Base-by-base conservation (phyloP, 257 asterid species). In the Nicotiana tabacum region DNA sequence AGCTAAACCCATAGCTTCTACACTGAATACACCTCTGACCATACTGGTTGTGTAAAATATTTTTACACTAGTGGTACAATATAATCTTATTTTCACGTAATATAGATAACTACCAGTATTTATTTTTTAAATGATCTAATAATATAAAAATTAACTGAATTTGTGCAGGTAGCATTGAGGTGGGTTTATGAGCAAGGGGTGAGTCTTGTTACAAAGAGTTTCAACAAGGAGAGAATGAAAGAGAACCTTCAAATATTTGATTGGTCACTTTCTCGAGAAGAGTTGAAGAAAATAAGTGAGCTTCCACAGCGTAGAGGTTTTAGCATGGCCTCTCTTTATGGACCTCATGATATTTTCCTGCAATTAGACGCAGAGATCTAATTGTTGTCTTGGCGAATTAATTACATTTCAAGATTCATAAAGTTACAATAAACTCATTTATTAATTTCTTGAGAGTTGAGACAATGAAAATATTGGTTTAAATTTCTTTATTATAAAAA, bases 151-250 rank as follows among this genome's bases (percentile, higher is more conserved):
- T 39, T 39, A 39, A 39, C 2, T 39, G 48, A 39, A 1, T 39
- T 39, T 29, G 3, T 64, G 81, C 83, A 87, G 93, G 89, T 92
- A 46, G 93, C 96, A 0, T 37, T 93, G 81, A 84, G 94, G 66
- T 91, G 96, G 96, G 88, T 84, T 11, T 85, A 87, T 17, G 92
- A 93, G 88, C 92, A 89, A 86, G 92, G 89, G 43, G 92, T 77
- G 77, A 88, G 91, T 82, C 9, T 91, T 66, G 89, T 90, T 56
- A 43, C 89, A 4, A 93, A 93, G 81, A 93, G 92, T 86, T 89
- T 81, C 83, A 92, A 92, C 87, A 90, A 85, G 53, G 89, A 89
- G 80, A 90, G 96, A 66, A 91, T 93, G 93, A 87, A 30, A 24
- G 77, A 90, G 21, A 93, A 93, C 82, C 78, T 93, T 2, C 78